A percentile compares a stretch with the other conserved stretches of the same genome.
Conservation (phyloP, 768 basidiomycete species). For the Tulasnella sp. region DNA sequence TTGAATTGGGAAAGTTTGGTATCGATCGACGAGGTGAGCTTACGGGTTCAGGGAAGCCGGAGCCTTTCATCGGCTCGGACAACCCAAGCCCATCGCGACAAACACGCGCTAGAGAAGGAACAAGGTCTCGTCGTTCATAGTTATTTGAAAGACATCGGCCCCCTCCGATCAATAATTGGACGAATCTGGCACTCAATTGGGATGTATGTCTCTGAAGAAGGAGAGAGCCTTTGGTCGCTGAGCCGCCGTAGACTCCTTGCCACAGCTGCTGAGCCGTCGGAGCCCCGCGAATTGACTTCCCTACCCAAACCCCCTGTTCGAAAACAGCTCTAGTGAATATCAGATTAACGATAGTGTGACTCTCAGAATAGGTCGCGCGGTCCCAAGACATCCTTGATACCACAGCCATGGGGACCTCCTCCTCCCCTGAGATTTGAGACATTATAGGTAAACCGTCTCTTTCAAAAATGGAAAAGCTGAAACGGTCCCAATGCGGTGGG, state of each 20-base stretch:
- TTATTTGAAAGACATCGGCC: background rate
- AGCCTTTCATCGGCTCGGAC: background rate
- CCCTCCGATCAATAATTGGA: too few relatives aligned
- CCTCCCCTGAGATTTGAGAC: background rate
- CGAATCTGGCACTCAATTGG: background rate
- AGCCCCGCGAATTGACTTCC: background rate
- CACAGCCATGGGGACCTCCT: background rate
- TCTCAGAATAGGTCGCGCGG: background rate
- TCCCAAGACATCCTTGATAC: background rate
- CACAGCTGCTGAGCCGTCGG: background rate
- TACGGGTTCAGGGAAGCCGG: background rate
- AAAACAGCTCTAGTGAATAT: background rate
- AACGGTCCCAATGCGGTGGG: background rate
- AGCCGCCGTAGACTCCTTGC: background rate
- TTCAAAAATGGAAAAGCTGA: background rate
- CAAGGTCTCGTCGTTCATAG: background rate
- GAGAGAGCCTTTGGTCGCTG: too few relatives aligned
- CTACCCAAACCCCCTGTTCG: background rate
- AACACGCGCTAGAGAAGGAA: background rate
- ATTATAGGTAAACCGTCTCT: background rate
- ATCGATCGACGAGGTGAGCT: too few relatives aligned
- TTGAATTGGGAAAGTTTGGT: background rate
- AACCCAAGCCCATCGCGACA: background rate
- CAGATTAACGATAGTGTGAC: background rate
- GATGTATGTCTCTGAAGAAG: background rate